phyloP scores from a whole-genome alignment of 305 asterid species.

The Plantago coronopus region DNA sequence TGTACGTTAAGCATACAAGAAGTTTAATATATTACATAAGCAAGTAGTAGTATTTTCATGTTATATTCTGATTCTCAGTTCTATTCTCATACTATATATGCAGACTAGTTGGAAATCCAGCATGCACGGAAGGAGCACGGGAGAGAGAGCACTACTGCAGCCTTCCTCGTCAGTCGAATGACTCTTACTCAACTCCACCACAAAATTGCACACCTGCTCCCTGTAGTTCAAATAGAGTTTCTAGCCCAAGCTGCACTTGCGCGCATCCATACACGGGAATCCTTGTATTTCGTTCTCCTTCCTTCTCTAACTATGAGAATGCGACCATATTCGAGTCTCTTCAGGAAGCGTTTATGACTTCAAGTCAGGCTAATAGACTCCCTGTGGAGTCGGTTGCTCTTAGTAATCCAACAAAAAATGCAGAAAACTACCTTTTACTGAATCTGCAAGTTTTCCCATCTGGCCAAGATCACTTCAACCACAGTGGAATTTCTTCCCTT shows the following conservation, averaged over 20 bases:
- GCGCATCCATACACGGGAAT: slow-evolving; percentile 66
- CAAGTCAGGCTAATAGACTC: slow-evolving; percentile 33
- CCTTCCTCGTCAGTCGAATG: slow-evolving; percentile 24
- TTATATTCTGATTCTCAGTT: no score
- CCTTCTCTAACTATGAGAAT: slow-evolving; percentile 61
- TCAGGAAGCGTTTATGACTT: slow-evolving; percentile 31
- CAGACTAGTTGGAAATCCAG: slow-evolving; percentile 61
- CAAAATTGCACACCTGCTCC: slow-evolving; percentile 38
- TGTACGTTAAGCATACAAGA: no score
- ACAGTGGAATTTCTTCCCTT: slow-evolving; percentile 46
- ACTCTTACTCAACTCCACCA: slow-evolving; percentile 39
- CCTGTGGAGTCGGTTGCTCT: slow-evolving; percentile 75
- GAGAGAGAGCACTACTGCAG: slow-evolving; percentile 40
- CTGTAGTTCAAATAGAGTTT: slow-evolving; percentile 39
- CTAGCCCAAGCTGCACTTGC: slow-evolving; percentile 69
- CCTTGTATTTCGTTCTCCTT: slow-evolving; percentile 55
- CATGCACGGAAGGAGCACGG: slow-evolving; percentile 40
- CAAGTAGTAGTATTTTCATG: no score
- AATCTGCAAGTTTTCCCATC: slow-evolving; percentile 58
- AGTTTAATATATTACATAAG: no score
- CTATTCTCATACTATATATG: background rate
- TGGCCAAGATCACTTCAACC: slow-evolving; percentile 43
- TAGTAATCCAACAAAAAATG: slow-evolving; percentile 42
- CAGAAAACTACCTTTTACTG: slow-evolving; percentile 45
- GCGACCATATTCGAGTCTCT: slow-evolving; percentile 33